phyloP scores from a whole-genome alignment of 2,329 filamentous ascomycete genomes.

The Hypoxylon sp. region DNA sequence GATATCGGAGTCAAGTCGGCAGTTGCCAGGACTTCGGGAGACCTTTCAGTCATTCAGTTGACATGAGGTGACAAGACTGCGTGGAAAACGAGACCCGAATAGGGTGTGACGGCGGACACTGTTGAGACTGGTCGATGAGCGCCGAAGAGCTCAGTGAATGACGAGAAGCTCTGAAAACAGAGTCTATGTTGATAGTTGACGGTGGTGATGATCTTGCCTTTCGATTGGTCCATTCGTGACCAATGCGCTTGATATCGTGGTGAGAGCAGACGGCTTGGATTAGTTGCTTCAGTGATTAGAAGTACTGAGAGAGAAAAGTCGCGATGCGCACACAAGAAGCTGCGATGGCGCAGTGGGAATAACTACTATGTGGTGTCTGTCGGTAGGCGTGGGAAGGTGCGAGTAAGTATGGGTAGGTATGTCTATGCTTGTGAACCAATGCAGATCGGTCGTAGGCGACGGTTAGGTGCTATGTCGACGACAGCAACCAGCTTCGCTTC shows the following conservation, averaged over 20 bases:
- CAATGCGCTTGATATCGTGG: neutral
- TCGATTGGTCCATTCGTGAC: neutral
- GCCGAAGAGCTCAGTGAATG: neutral
- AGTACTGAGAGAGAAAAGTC: neutral
- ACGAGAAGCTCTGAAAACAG: neutral
- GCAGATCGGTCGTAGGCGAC: too few relatives aligned
- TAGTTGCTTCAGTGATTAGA: neutral
- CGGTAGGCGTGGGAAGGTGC: too few relatives aligned
- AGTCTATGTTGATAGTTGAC: neutral
- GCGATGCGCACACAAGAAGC: neutral
- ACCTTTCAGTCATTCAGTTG: conserved; percentile 55
- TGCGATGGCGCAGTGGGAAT: neutral
- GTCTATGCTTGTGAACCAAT: too few relatives aligned
- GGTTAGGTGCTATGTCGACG: too few relatives aligned
- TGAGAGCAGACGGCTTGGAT: too few relatives aligned
- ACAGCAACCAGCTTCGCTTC: too few relatives aligned
- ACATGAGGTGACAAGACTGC: conserved; percentile 6
- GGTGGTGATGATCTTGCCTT: neutral
- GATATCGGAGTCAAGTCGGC: conserved; percentile 62
- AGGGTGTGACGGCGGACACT: neutral
- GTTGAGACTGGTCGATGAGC: neutral
- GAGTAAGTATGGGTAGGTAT: too few relatives aligned
- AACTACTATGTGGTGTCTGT: neutral
- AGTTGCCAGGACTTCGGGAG: conserved; percentile 59
- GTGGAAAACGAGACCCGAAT: conserved; percentile 4